These are phyloP conservation scores for Talaromyces albobiverticillius DNA, from an alignment of 2,329 filamentous ascomycete genomes.

Conservation along the genomic window DNA sequence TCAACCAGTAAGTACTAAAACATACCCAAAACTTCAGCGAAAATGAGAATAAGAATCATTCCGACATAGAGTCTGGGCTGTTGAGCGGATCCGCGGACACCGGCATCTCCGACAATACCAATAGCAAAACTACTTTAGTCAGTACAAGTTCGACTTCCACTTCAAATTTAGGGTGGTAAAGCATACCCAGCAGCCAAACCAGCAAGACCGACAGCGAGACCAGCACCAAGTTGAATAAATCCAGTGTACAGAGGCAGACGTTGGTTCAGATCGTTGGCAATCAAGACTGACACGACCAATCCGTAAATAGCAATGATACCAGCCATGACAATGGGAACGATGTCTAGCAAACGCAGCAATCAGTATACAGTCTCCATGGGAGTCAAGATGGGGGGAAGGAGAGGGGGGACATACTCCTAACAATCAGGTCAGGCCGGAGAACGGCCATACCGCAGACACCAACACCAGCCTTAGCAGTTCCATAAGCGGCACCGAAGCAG, in stretches of 20 bases:
- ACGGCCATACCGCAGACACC: slow-evolving; percentile 99
- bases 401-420: slow-evolving; percentile 81
- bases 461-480: slow-evolving; percentile 98
- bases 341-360: slow-evolving; percentile 60
- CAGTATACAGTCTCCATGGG: slow-evolving; percentile 15
- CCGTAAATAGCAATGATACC: slow-evolving; percentile 99
- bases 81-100: slow-evolving; percentile 52
- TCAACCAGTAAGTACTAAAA: slow-evolving; percentile 20
- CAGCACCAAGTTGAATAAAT: slow-evolving; percentile 82
- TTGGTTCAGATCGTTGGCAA: slow-evolving; percentile 75
- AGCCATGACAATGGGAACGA: slow-evolving; percentile 99
- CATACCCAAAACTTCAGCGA: slow-evolving; percentile 95
- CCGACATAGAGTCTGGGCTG: slow-evolving; percentile 74
- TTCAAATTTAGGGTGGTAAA: too few relatives aligned
- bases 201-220: slow-evolving; percentile 76
- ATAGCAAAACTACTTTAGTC: slow-evolving; percentile 64
- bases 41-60: slow-evolving; percentile 99
- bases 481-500: slow-evolving; percentile 94
- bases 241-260: slow-evolving; percentile 71
- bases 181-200: slow-evolving; percentile 70
- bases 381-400: neutral
- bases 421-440: slow-evolving; percentile 93
- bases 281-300: slow-evolving; percentile 81
- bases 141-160: too few relatives aligned
- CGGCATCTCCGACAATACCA: slow-evolving; percentile 68